Evolutionary conservation across 805 yeast species (phyloP), one percentile per base, ranked within the genome.

Genomic region (Yamadazyma takamatsuzukensis): DNA sequence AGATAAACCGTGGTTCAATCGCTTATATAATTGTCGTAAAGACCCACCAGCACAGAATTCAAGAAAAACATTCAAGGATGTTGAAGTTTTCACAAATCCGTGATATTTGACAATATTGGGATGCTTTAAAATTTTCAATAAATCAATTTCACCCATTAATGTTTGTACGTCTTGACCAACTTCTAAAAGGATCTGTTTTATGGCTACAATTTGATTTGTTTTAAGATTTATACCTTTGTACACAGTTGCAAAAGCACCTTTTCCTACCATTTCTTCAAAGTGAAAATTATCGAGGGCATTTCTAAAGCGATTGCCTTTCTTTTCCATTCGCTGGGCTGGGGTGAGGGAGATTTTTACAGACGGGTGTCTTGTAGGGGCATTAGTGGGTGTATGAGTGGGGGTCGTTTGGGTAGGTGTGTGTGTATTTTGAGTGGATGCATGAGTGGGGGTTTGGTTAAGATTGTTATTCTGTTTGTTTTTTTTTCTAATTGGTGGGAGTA

Each of bases 161-260:
- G 56, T 68, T 27, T 44, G 48, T 5, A 65, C 66, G 33, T 66
- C 64, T 40, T 68, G 71, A 43, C 59, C 68, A 32, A 63, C 70
- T 16, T 64, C 79, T 25, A 83, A 66, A n/a, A 70, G 60, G 18
- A 87, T 78, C 52, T 83, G 89, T 53, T 87, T 87, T 15, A 88
- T 76, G 1, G 96, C 96, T 4, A 85, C 83, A 2, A 78, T 69
- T 33, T 77, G 80, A 5, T 76, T 76, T 0, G 89, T 83, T 33
- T 63, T 65, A 38, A 71, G 58, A 47, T 87, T 83, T 18, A 78
- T 60, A 0, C 90, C 96, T 37, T 74, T 72, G 56, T 80, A 88
- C 4, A 90, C 97, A 24, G 76, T 74, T 1, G 97, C 97, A 53
- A 78, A 88, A 0, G 97, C 97, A 2, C 98, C 98, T 39, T 75